Evolutionary conservation across 2,329 filamentous ascomycete genomes (phyloP).

Genomic region (Ceratocystis variospora): DNA sequence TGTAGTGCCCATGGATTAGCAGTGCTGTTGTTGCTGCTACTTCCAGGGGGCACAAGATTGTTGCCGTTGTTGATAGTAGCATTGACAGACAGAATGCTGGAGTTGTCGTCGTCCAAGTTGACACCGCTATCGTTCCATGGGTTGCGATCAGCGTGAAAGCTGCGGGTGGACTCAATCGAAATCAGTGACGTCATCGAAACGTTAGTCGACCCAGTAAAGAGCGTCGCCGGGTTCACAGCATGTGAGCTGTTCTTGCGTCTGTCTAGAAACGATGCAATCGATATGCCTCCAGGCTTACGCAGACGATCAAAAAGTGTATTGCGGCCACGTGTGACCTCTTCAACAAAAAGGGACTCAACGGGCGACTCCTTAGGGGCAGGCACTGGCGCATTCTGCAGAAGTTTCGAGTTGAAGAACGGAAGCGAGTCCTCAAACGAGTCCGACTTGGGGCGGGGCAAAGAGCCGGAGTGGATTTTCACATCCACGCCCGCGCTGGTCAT

Average conservation of each 20-base stretch:
- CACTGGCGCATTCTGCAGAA: constrained; percentile 81
- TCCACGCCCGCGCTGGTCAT: constrained; percentile 85
- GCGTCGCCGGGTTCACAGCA: constrained; percentile 55
- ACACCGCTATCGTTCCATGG: constrained; percentile 97
- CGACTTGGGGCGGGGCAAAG: constrained; percentile 95
- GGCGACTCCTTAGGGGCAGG: constrained; percentile 74
- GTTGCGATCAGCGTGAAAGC: constrained; percentile 80
- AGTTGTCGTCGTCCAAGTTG: constrained; percentile 66
- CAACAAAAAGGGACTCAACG: constrained; percentile 69
- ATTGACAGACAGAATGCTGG: constrained; percentile 17
- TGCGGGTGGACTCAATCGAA: constrained; percentile 88
- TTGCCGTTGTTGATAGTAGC: background rate
- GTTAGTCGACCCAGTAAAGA: constrained; percentile 87
- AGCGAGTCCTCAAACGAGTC: constrained; percentile 97
- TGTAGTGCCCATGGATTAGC: constrained; percentile 54
- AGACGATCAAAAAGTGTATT: constrained; percentile 82
- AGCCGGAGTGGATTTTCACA: constrained; percentile 71
- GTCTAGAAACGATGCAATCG: constrained; percentile 89
- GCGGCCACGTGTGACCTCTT: constrained; percentile 65
- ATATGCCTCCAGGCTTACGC: constrained; percentile 88
- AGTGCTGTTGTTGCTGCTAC: constrained; percentile 13
- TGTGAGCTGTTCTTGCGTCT: constrained; percentile 88
- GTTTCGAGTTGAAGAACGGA: constrained; percentile 92
- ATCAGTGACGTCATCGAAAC: constrained; percentile 91
- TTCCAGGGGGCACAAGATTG: constrained; percentile 15